Percentiles rank a stretch among this genome's conserved stretches.
These are phyloP conservation scores for Hypoxylon sp. DNA, from an alignment of 2,329 filamentous ascomycete genomes.

Conservation along the genomic window DNA sequence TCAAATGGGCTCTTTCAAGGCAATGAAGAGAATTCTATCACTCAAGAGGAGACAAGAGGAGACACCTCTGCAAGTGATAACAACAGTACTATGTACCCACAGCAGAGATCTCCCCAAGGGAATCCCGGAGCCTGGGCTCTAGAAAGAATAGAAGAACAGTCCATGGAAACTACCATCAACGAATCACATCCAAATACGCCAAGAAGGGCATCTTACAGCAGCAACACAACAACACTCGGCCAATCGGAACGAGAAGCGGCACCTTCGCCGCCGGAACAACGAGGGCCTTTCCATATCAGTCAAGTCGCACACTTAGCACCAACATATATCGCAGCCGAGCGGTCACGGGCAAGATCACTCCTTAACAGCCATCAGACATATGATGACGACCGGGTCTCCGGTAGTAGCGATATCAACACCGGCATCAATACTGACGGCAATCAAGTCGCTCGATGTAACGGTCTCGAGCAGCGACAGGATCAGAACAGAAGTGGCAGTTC, in stretches of 20 bases:
- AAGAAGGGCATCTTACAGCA: background rate
- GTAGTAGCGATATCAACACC: background rate
- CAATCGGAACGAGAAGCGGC: slow-evolving; percentile 10
- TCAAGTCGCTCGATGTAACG: background rate
- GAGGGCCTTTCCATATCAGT: slow-evolving; percentile 16
- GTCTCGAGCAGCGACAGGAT: background rate
- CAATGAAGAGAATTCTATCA: background rate
- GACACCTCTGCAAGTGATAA: background rate
- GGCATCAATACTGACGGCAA: background rate
- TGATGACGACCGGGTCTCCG: background rate
- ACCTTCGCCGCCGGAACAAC: background rate
- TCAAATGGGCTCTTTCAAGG: background rate
- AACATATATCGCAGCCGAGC: slow-evolving; percentile 10
- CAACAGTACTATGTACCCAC: background rate
- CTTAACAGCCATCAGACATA: background rate
- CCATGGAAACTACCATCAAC: background rate
- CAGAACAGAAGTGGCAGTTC: background rate
- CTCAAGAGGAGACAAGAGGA: background rate
- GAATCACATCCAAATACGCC: background rate
- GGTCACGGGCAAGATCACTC: background rate
- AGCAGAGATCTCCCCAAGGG: background rate
- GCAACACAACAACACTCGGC: background rate
- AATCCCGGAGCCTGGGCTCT: background rate
- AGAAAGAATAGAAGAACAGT: no score
- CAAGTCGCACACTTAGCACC: slow-evolving; percentile 21